Percentiles rank a stretch among this genome's conserved stretches.
Evolutionary conservation across 495 filamentous ascomycete genomes (phyloP).

Genomic region (Terfezia claveryi): DNA sequence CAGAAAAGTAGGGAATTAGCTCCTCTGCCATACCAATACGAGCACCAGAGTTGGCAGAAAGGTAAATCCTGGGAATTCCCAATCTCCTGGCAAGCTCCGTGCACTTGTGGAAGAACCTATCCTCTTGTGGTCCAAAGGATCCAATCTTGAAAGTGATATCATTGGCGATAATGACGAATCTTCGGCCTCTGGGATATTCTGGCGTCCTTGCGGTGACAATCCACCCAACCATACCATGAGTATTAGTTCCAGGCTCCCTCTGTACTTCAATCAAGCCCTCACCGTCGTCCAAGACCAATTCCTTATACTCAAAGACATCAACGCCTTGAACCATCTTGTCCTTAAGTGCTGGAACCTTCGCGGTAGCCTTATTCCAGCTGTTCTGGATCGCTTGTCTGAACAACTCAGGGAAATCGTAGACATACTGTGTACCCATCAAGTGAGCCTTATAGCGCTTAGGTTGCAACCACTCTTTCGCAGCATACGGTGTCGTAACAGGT

Average conservation of each 20-base stretch:
- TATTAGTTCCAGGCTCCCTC: slow-evolving; percentile 85
- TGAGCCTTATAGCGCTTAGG: slow-evolving; percentile 99
- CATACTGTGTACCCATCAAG: slow-evolving; percentile 96
- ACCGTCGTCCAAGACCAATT: slow-evolving; percentile 80
- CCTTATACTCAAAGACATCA: slow-evolving; percentile 87
- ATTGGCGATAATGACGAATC: slow-evolving; percentile 92
- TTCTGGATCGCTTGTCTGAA: slow-evolving; percentile 97
- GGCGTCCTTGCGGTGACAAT: slow-evolving; percentile 88
- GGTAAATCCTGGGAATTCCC: slow-evolving; percentile 88
- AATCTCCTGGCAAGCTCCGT: slow-evolving; percentile 82
- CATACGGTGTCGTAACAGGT: slow-evolving; percentile 76
- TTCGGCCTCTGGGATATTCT: slow-evolving; percentile 82
- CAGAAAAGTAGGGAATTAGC: slow-evolving; percentile 86
- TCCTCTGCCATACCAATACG: slow-evolving; percentile 93
- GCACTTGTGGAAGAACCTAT: slow-evolving; percentile 97
- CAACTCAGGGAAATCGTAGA: slow-evolving; percentile 98
- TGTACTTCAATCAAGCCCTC: slow-evolving; percentile 82
- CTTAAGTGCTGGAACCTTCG: slow-evolving; percentile 44
- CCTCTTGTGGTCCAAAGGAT: slow-evolving; percentile 86
- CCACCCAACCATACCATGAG: slow-evolving; percentile 96
- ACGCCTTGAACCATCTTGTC: slow-evolving; percentile 65
- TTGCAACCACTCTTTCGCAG: slow-evolving; percentile 95
- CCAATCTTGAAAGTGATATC: slow-evolving; percentile 99
- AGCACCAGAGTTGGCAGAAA: slow-evolving; percentile 98
- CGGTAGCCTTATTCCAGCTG: slow-evolving; percentile 57